Conservation (phyloP, 345 rosid species). For the Noccaea caerulescens region DNA sequence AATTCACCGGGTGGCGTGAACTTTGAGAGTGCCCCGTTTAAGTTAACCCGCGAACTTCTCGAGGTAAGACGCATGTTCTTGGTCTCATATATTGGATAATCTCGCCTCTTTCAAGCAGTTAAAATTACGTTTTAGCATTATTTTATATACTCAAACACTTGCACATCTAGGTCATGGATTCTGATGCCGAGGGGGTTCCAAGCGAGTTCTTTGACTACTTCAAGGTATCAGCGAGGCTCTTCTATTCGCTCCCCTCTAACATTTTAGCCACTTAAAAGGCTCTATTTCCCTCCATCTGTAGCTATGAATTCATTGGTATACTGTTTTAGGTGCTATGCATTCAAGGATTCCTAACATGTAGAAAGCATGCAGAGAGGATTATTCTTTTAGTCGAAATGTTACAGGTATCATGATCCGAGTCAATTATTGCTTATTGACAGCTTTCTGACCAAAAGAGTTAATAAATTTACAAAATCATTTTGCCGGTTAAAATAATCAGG, state of each 20-base stretch:
- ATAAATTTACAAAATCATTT: slow-evolving; percentile 13
- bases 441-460: background rate
- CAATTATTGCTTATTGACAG: slow-evolving; percentile 2
- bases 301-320: background rate
- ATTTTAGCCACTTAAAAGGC: background rate
- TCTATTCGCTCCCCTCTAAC: background rate
- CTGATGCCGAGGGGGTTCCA: slow-evolving; percentile 99
- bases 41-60: slow-evolving; percentile 98
- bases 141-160: background rate
- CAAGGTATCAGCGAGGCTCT: slow-evolving; percentile 58
- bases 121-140: too few relatives aligned
- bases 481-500: slow-evolving; percentile 50
- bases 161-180: slow-evolving; percentile 88
- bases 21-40: slow-evolving; percentile 99
- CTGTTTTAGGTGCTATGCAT: slow-evolving; percentile 83
- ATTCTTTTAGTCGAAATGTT: slow-evolving; percentile 98
- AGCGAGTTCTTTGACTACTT: slow-evolving; percentile 99
- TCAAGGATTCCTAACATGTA: slow-evolving; percentile 96
- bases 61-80: slow-evolving; percentile 55
- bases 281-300: background rate
- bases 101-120: background rate
- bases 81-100: background rate
- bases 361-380: slow-evolving; percentile 96
- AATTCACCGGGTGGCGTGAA: slow-evolving; percentile 99
- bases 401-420: slow-evolving; percentile 62